Evolutionary conservation across 805 yeast genomes (phyloP).

Genomic region (Kuraishia capsulata): DNA sequence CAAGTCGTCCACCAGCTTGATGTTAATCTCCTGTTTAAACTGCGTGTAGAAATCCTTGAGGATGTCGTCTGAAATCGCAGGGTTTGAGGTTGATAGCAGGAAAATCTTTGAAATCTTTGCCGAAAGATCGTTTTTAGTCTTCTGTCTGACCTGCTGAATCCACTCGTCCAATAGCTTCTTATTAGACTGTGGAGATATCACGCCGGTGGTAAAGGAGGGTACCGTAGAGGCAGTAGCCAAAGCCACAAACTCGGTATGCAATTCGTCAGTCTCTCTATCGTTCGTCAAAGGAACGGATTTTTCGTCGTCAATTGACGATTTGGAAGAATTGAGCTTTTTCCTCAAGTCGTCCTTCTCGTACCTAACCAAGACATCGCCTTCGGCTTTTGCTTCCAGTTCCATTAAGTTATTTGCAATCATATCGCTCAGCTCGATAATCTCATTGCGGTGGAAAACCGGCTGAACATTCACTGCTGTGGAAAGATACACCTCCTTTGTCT

Average conservation of each 20-base stretch:
- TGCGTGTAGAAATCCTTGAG: conserved; percentile 36
- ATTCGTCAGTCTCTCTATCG: conserved; percentile 52
- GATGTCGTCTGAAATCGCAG: conserved; percentile 57
- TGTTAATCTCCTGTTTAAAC: conserved; percentile 48
- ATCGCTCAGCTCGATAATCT: conserved; percentile 79
- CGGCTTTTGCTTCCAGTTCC: conserved; percentile 68
- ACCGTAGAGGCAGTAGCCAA: background rate
- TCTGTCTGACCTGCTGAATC: background rate
- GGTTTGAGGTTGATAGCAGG: conserved; percentile 53
- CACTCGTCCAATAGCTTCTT: conserved; percentile 4
- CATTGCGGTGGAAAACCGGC: conserved; percentile 89
- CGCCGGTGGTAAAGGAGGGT: background rate
- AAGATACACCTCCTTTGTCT: conserved; percentile 84
- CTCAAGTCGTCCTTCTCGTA: conserved; percentile 11
- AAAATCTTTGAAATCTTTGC: conserved; percentile 62
- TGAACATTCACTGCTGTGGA: conserved; percentile 93
- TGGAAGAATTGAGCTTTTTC: background rate
- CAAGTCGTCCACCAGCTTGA: conserved; percentile 51
- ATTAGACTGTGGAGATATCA: background rate
- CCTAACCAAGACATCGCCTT: conserved; percentile 21
- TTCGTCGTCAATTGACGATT: background rate
- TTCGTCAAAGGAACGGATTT: conserved; percentile 10
- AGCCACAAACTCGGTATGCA: conserved; percentile 53
- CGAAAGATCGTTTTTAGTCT: background rate
- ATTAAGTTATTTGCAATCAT: conserved; percentile 54